These are phyloP conservation scores for Thuidium tamariscinum DNA, from an alignment of 225 moss, liverwort and hornwort genomes.

Conservation along the genomic window DNA sequence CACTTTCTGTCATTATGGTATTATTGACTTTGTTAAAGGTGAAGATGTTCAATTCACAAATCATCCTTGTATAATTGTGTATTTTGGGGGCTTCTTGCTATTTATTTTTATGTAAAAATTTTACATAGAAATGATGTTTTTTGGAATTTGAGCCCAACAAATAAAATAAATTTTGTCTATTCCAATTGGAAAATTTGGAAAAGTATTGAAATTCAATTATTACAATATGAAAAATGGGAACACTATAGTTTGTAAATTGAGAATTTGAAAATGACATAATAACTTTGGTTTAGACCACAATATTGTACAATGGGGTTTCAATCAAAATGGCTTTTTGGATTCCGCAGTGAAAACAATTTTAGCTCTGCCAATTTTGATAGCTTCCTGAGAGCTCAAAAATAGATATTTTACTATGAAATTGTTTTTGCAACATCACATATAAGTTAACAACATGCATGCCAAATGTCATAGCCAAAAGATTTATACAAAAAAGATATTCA, in stretches of 20 bases:
- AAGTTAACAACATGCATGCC: too few species aligned
- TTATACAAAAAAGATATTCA: too few species aligned
- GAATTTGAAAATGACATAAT: accelerated
- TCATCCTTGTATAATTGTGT: accelerated
- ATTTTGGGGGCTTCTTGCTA: background rate
- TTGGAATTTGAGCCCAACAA: background rate
- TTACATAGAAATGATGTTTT: background rate
- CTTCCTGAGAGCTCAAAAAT: too few species aligned
- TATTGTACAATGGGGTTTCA: too few species aligned
- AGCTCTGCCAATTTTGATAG: too few species aligned
- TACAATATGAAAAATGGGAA: background rate
- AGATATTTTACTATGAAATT: too few species aligned
- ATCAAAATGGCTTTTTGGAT: too few species aligned
- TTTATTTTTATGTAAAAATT: background rate
- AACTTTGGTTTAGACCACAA: background rate
- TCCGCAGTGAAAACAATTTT: too few species aligned
- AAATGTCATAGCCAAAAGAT: too few species aligned
- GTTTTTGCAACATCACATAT: too few species aligned
- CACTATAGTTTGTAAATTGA: background rate
- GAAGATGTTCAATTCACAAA: accelerated
- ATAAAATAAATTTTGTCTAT: accelerated
- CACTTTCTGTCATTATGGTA: background rate
- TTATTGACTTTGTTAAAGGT: too few species aligned
- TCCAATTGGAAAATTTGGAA: background rate
- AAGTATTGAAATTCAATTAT: background rate